Evolutionary conservation across 768 basidiomycete genomes (phyloP), one percentile per base, ranked within the genome.

Genomic region (Lactarius vividus): DNA sequence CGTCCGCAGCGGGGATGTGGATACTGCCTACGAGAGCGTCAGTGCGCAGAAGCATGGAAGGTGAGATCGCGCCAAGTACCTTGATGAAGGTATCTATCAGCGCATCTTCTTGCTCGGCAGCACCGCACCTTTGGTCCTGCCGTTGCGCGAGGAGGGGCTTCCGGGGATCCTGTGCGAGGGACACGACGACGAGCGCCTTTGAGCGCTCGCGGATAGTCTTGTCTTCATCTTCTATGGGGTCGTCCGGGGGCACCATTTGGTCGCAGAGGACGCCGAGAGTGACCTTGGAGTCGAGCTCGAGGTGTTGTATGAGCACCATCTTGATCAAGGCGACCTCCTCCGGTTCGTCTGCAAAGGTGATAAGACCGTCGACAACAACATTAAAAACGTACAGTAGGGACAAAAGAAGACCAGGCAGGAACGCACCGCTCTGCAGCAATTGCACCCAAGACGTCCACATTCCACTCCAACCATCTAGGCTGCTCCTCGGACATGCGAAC

Each of bases 391-490:
- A 5, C 8, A 6, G 18, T 9, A 33, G 13, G 18, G 31, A 33
- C 1, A 33, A 33, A 33, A 33, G 33, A 33, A 10, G 33, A 33
- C 4, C 4, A 26, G 56, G 26, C 9, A 37, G 44, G 33, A 23
- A 61, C 87, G 74, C 72, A 89, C 88, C 88, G 70, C 86, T 88
- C 73, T 90, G 89, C 13, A 91, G 79, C 18, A 91, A 75, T 68
- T 91, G 89, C 23, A 91, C 79, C n/a, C 23, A 91, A 77, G 2
- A 91, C 89, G 74, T 91, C 89, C 4, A 85, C 84, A 72, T 91
- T 91, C 69, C 89, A 77, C 73, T 85, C 85, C 59, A 89, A 80
- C 83, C 83, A 86, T 71, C 82, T 85, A 56, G 72, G 78, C 63
- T 85, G 80, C 62, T 79, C 80, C 29, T 69, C 73, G 40, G 82